Evolutionary conservation across 2,329 filamentous ascomycete species (phyloP), one percentile per base, ranked within the genome.

Genomic region (Xylaria sp.): DNA sequence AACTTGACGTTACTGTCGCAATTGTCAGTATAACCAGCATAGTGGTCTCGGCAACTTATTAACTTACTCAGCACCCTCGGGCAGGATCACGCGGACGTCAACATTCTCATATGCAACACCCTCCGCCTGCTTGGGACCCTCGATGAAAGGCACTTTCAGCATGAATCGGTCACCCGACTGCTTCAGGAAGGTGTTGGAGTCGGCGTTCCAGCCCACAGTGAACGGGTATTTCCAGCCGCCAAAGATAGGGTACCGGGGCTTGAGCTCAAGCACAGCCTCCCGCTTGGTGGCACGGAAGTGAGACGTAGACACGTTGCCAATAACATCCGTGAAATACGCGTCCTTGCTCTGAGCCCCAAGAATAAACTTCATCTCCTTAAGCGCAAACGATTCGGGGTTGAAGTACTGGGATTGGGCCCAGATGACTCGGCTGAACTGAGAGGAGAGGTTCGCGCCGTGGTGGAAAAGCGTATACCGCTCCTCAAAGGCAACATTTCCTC

Each of bases 141-240:
- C 92, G 9, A 99, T 78, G 77, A 99, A 94, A 6, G 94, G 93
- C 6, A 97, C 87, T 71, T 91, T 95, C 61, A 99, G 82, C 8
- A 96, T 82, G 70, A 91, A 96, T n/a, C 85, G 83, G 61, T 91
- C 85, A 30, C 81, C 82, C 51, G 80, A 77, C 48, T 83, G 80
- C 67, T 80, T 84, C 68, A 99, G 73, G 73, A 90, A 94, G 59
- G 83, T 84, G 69, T 85, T 85, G 34, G 95, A 81, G 66, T 96
- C 86, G 55, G 90, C 87, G 77, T 97, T 95, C 94, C 94, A 99
- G 67, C 94, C 94, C 59, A 97, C 87, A 60, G 89, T 91, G 80
- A 97, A 99, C 66, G 90, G 94, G 76, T 97, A 97, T 76, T 96
- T 96, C 94, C 94, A 99, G 62, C 91, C 92, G 61, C 94, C 94